phyloP scores from a whole-genome alignment of 1,139 yeast species.

The Protomyces macrosporus region DNA sequence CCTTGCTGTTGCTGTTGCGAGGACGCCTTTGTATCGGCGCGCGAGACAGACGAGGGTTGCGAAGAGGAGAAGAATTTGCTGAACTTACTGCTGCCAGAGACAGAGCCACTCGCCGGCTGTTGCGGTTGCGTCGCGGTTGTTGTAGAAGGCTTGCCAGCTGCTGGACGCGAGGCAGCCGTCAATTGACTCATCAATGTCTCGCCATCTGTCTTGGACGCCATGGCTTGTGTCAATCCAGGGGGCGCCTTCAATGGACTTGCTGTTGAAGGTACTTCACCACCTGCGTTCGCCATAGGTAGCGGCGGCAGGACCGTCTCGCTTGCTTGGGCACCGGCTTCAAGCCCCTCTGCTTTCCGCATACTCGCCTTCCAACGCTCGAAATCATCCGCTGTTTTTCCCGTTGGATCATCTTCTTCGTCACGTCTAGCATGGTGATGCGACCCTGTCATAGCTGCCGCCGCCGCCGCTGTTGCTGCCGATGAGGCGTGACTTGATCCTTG shows the following conservation, averaged over 20 bases:
- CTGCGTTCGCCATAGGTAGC: not conserved
- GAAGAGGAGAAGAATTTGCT: slow-evolving; percentile 8
- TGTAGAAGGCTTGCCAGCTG: not conserved
- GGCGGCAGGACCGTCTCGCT: not conserved
- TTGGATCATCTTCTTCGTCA: not conserved
- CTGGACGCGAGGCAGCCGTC: not conserved
- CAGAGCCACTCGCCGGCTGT: not conserved
- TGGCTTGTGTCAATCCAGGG: not conserved
- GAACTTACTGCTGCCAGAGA: slow-evolving; percentile 3
- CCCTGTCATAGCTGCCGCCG: not conserved
- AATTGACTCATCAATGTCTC: not conserved
- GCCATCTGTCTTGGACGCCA: not conserved
- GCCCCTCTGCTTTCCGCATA: slow-evolving; percentile 9
- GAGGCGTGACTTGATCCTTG: not conserved
- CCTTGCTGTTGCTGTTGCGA: not conserved
- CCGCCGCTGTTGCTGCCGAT: not conserved
- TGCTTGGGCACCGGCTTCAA: not conserved
- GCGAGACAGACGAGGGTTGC: not conserved
- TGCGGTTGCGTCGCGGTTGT: not conserved
- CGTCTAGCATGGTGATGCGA: not conserved
- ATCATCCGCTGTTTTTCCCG: slow-evolving; percentile 18
- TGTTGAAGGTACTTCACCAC: not conserved
- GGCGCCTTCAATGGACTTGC: slow-evolving; percentile 7
- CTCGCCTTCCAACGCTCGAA: slow-evolving; percentile 22
- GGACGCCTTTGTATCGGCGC: not conserved